These are phyloP conservation scores for Cupressus sempervirens DNA, from an alignment of 75 land plant genomes.

Conservation along the genomic window DNA sequence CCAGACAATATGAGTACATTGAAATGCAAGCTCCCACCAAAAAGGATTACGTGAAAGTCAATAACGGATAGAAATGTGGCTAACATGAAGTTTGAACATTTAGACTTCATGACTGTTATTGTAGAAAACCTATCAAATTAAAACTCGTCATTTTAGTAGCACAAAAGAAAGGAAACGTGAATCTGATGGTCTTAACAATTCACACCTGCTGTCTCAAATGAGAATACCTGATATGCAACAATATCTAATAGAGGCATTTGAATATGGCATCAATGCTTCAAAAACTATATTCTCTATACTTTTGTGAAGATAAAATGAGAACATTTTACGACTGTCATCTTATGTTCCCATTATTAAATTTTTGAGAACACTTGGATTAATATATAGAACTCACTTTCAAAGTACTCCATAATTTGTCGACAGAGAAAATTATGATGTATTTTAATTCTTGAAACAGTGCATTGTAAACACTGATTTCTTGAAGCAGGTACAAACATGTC, in stretches of 20 bases:
- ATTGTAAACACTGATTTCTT: too few species aligned
- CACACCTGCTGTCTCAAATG: neutral
- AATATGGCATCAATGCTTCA: neutral
- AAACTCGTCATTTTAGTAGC: neutral
- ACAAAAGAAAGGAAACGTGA: neutral
- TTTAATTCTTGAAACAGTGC: neutral
- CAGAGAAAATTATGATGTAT: too few species aligned
- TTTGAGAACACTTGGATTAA: neutral
- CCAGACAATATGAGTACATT: neutral
- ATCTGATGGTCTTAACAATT: neutral
- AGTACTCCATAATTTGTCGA: neutral
- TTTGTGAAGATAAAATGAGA: neutral
- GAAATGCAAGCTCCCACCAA: neutral
- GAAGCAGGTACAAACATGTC: neutral
- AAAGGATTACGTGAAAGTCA: neutral
- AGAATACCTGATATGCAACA: neutral
- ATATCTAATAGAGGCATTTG: neutral
- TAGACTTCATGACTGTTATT: neutral
- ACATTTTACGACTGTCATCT: neutral
- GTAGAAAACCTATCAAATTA: neutral
- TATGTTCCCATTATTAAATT: neutral
- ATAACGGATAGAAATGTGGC: neutral
- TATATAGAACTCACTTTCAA: neutral
- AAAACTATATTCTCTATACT: neutral
- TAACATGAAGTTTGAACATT: neutral